phyloP scores from a whole-genome alignment of 768 basidiomycete species.

The Hortiboletus campestris region DNA sequence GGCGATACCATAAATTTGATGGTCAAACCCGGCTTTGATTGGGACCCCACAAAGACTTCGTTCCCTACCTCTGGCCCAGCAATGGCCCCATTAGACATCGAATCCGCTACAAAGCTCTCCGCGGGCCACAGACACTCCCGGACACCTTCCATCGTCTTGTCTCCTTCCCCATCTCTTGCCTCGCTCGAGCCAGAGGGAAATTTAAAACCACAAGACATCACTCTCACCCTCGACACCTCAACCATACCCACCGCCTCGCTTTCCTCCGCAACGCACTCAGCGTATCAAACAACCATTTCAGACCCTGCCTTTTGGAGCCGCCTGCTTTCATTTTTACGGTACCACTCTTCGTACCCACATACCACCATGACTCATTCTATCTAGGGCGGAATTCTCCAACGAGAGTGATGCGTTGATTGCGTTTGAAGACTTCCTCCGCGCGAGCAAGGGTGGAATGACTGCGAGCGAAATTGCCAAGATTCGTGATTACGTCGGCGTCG shows the following conservation, averaged over 20 bases:
- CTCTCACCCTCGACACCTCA: constrained; percentile 64
- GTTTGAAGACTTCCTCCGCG: constrained; percentile 86
- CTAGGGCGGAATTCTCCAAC: constrained; percentile 60
- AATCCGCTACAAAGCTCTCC: constrained; percentile 27
- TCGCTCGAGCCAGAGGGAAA: constrained; percentile 41
- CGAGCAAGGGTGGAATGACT: constrained; percentile 75
- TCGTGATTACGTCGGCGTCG: constrained; percentile 81
- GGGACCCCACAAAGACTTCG: constrained; percentile 51
- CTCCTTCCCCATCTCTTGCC: constrained; percentile 63
- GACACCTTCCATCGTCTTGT: constrained; percentile 76
- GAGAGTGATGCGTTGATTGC: constrained; percentile 64
- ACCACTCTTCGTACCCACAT: neutral
- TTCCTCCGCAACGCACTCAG: constrained; percentile 32
- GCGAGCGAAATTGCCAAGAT: constrained; percentile 90
- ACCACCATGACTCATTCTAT: neutral
- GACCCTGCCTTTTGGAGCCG: constrained; percentile 79
- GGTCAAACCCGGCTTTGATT: constrained; percentile 72
- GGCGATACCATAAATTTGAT: constrained; percentile 84
- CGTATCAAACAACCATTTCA: constrained; percentile 51
- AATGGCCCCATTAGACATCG: constrained; percentile 17
- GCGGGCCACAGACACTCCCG: constrained; percentile 51
- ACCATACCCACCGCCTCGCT: constrained; percentile 47
- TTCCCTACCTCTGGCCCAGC: constrained; percentile 24
- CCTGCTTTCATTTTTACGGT: constrained; percentile 65
- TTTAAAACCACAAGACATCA: constrained; percentile 51